Evolutionary conservation across 2,329 filamentous ascomycete species (phyloP), one percentile per base, ranked within the genome.

Genomic region (Beauveria brongniartii): DNA sequence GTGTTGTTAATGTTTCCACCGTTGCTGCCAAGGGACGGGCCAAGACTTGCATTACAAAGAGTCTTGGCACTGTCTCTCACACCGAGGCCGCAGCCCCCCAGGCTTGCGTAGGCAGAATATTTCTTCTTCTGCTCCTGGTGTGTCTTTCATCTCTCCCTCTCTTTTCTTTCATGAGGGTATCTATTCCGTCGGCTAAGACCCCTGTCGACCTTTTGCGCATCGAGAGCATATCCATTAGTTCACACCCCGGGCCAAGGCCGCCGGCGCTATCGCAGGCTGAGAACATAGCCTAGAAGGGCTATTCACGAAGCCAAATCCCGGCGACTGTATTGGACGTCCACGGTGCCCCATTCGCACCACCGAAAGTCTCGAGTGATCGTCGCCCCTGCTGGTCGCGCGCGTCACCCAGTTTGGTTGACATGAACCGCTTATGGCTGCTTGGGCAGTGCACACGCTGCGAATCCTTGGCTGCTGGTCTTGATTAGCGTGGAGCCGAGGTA

Each of bases 21-120:
- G 22, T 59, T 28, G 34, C 41, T 54, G 57, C 57, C 57, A 59
- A 59, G 57, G 10, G 34, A 26, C 22, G 34, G 47, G 56, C 47
- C 56, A 51, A 59, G 56, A 44, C 57, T 59, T 43, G 57, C 57
- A 59, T 53, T 53, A 59, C 57, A 37, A 59, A 53, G 26, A 41
- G 57, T n/a, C 57, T 59, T 59, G 57, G 57, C 57, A 53, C 20
- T 28, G 47, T 53, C 50, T 59, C 57, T 59, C 37, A 6, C 47
- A 37, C 56, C 34, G 47, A 59, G 47, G 34, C 22, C 47, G 24
- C n/a, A 48, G 48, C 55, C 56, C 56, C 55, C 55, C 55, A 40
- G 14, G 47, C 55, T 28, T 58, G 34, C 46, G 55, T 51, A 58
- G 37, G 46, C 47, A 51, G 22, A 24, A 58, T 58, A 50, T 43